Evolutionary conservation across 2,329 filamentous ascomycete genomes (phyloP), one percentile per base, ranked within the genome.

Genomic region (Colletotrichum sidae): DNA sequence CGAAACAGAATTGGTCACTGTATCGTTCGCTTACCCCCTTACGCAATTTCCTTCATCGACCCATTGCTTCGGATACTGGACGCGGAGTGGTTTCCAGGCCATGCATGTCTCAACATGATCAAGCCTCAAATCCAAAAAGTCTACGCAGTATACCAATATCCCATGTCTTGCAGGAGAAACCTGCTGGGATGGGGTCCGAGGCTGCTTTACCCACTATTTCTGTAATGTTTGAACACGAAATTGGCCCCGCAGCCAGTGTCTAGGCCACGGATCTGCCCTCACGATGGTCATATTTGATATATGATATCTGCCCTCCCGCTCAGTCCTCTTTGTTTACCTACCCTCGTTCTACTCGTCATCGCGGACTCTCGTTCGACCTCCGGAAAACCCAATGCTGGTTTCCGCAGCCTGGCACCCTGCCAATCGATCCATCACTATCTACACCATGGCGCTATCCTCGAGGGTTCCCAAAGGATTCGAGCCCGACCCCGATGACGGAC

Each of bases 241-340:
- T 17, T 38, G 41, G 62, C 58, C 46, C 58, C 58, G 39, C 62
- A 56, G 35, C 59, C 41, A 56, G 46, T 34, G 52, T 50, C 59
- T 61, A 42, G 44, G 35, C 37, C 58, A 62, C 39, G 41, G 62
- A 62, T 62, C 52, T 56, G 34, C 55, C 39, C 55, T 39, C 15
- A 39, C 52, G 62, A 65, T 65, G 37, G 51, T 65, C 62, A 65
- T 33, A 47, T 56, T 51, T 56, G 62, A 65, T 65, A 65, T 62
- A 65, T 65, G 62, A 65, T 46, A 65, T 56, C 58, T 65, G 35
- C 42, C 58, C 41, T 50, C 52, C 52, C 62, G 62, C 52, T 55
- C 58, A 65, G 58, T 65, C 58, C 62, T 46, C 52, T 56, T 65
- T 55, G 58, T 62, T 47, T 52, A 52, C 46, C 25, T 25, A 25